phyloP scores from a whole-genome alignment of 768 basidiomycete species.

The Aureoboletus auriporus region DNA sequence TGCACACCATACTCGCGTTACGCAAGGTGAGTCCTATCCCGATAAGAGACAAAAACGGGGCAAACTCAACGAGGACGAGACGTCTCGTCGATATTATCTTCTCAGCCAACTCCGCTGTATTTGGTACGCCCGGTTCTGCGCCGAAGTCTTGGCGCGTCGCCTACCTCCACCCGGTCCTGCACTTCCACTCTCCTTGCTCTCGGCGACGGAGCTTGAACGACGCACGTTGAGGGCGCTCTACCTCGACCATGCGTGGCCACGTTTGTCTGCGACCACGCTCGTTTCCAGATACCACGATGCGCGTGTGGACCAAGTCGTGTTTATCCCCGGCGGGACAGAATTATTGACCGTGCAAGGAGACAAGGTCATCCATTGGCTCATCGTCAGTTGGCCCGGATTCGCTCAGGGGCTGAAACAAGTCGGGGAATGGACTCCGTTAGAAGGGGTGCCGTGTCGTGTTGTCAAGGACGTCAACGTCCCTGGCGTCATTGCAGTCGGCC shows the following conservation, averaged over 20 bases:
- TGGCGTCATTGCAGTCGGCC: constrained; percentile 19
- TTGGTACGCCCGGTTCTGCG: constrained; percentile 21
- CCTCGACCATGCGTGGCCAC: constrained; percentile 22
- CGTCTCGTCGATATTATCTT: constrained; percentile 24
- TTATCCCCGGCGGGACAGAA: constrained; percentile 23
- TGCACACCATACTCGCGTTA: constrained; percentile 15
- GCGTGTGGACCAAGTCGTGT: constrained; percentile 25
- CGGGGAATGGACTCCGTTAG: constrained; percentile 16
- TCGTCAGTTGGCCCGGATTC: constrained; percentile 15
- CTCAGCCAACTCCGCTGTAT: constrained; percentile 24
- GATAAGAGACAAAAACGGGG: not conserved
- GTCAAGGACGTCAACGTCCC: constrained; percentile 16
- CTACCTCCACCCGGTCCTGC: constrained; percentile 19
- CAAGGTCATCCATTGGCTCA: constrained; percentile 20
- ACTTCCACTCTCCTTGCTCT: constrained; percentile 9
- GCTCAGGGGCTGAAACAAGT: constrained; percentile 13
- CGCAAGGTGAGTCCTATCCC: constrained; percentile 17
- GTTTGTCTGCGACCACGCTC: constrained; percentile 11
- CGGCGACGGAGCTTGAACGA: constrained; percentile 21
- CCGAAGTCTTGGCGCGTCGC: constrained; percentile 18
- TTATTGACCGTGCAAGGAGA: constrained; percentile 26
- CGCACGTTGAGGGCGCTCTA: constrained; percentile 26
- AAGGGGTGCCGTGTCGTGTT: constrained; percentile 16
- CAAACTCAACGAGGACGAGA: constrained; percentile 9
- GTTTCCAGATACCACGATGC: not conserved